These are phyloP conservation scores for Penicillium hesseltinei DNA, from an alignment of 2,329 filamentous ascomycete species.

Conservation along the genomic window DNA sequence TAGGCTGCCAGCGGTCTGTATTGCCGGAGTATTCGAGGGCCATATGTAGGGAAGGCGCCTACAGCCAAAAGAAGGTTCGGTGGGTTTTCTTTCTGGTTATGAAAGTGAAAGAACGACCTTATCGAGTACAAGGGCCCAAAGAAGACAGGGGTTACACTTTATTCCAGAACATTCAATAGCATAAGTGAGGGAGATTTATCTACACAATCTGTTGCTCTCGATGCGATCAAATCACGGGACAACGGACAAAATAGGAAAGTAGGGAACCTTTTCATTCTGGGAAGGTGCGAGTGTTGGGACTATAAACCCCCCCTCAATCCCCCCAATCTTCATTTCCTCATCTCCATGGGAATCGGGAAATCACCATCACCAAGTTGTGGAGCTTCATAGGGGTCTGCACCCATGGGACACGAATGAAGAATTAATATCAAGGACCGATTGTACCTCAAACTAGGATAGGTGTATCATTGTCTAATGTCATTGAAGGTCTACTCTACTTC, in stretches of 20 bases:
- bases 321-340: neutral
- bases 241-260: neutral
- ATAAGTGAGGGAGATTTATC: neutral
- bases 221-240: neutral
- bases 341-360: too few species aligned
- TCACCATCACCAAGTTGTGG: too few species aligned
- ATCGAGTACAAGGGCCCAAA: neutral
- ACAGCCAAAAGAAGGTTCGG: neutral
- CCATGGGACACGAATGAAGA: neutral
- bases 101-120: neutral
- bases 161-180: neutral
- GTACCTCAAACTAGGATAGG: neutral
- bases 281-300: neutral
- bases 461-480: neutral
- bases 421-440: neutral
- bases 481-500: neutral
- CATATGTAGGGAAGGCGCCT: neutral
- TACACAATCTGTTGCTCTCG: neutral
- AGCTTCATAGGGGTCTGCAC: too few species aligned
- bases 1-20: neutral
- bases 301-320: neutral
- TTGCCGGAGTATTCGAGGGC: neutral
- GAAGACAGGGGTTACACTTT: neutral
- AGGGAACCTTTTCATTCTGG: neutral
- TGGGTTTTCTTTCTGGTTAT: too few species aligned